Evolutionary conservation across 2,329 filamentous ascomycete species (phyloP), one percentile per base, ranked within the genome.

Genomic region (Arthrobotrys sphaeroides): DNA sequence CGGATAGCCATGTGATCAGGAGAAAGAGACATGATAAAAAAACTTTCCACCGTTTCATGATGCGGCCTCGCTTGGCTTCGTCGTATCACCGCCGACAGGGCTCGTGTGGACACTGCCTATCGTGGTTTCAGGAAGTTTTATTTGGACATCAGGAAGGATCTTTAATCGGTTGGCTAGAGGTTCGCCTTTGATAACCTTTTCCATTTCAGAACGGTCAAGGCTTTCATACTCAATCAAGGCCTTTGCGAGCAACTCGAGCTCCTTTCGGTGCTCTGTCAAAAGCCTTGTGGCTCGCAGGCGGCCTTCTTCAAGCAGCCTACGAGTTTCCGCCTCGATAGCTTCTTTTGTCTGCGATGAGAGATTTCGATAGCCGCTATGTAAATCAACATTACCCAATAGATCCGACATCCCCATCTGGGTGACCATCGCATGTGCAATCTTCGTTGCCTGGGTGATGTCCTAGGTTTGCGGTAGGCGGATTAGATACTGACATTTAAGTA

Each of bases 151-250:
- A 18, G 88, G 85, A 75, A 88, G 81, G 42, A 83, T 84, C 75
- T 86, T 87, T 59, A 92, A 83, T 74, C 92, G 91, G 49, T 88
- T 87, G 0, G 89, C 86, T 38, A 99, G 85, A 81, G 91, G 90
- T 84, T 97, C 93, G 36, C 95, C 95, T 61, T 88, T 88, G 77
- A 99, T 90, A 4, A 98, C 92, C 84, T 91, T 92, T 82, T 94
- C 89, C 77, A 98, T 96, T 83, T 99, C 95, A 2, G 91, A 89
- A 82, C 90, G 91, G 82, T 91, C 91, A 60, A 99, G 84, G 0
- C 93, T 97, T 85, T 99, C 95, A 82, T 97, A 98, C 83, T 97
- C 90, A 33, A 99, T 89, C 7, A 99, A 86, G 4, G 94, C 95
- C 80, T 94, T 90, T 26, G 95, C 94, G 7, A 99, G 85, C 9